phyloP scores from a whole-genome alignment of 306 rosid species.

The Astragalus membranaceus region DNA sequence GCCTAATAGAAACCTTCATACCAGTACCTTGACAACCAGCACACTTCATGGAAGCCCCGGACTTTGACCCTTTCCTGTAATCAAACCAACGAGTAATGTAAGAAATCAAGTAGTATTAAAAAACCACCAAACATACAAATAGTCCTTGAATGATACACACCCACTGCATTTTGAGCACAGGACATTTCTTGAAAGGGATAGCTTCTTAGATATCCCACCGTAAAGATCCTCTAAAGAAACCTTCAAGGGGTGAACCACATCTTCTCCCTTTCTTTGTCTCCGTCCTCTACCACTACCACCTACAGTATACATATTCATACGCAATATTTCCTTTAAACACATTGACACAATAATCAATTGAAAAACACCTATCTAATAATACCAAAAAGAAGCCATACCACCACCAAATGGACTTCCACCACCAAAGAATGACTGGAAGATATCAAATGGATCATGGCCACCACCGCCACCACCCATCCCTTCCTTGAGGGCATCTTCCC shows the following conservation, averaged over 20 bases:
- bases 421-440: constrained; percentile 67
- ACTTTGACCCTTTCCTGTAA: constrained; percentile 72
- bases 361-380: not conserved
- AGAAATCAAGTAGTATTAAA: not conserved
- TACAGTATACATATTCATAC: not conserved
- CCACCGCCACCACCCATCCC: constrained; percentile 68
- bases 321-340: not conserved
- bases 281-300: constrained; percentile 74
- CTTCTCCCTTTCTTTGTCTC: constrained; percentile 80
- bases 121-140: not conserved
- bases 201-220: constrained; percentile 69
- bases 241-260: constrained; percentile 68
- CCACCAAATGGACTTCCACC: constrained; percentile 41
- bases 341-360: not conserved
- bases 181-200: constrained; percentile 65
- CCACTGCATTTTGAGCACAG: constrained; percentile 78
- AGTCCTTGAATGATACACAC: constrained; percentile 27
- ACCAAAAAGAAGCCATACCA: not conserved
- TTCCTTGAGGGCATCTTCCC: constrained; percentile 93
- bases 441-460: constrained; percentile 78
- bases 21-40: constrained; percentile 80
- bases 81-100: not conserved
- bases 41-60: constrained; percentile 66
- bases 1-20: constrained; percentile 75
- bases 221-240: constrained; percentile 79